Percentiles rank a stretch among this genome's conserved stretches.
Conservation (phyloP, 2,329 filamentous ascomycete genomes). For the Atkinsonella texensis region DNA sequence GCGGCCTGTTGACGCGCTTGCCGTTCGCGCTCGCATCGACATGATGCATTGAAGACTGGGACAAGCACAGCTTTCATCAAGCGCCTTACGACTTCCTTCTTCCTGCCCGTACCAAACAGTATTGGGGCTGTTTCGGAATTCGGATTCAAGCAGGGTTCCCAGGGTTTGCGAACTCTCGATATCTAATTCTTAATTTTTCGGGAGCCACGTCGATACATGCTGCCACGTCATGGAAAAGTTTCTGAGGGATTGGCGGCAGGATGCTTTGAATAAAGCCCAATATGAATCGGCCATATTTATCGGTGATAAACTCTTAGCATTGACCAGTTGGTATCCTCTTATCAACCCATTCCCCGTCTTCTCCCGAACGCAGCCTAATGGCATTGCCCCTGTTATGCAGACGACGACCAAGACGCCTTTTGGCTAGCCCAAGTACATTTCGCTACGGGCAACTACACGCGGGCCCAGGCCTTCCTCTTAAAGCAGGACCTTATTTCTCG, state of each 20-base stretch:
- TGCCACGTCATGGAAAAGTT: constrained; percentile 69
- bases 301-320: constrained; percentile 87
- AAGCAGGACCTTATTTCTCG: constrained; percentile 71
- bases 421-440: constrained; percentile 99
- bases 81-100: neutral
- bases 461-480: constrained; percentile 75
- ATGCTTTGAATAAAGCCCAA: constrained; percentile 90
- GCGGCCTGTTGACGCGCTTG: neutral
- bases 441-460: constrained; percentile 85
- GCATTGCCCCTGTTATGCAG: constrained; percentile 31
- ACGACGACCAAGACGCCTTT: constrained; percentile 87
- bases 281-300: constrained; percentile 96
- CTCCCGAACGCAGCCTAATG: neutral
- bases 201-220: neutral
- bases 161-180: too few relatives aligned
- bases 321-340: constrained; percentile 59
- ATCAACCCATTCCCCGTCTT: neutral
- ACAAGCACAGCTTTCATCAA: neutral
- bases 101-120: too few relatives aligned
- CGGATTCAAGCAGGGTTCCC: too few relatives aligned
- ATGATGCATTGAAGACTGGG: neutral
- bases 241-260: constrained; percentile 86
- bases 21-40: neutral
- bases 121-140: too few relatives aligned
- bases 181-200: neutral